Conservation (phyloP, 208 protist species). For the Novymonas esmeraldas region DNA sequence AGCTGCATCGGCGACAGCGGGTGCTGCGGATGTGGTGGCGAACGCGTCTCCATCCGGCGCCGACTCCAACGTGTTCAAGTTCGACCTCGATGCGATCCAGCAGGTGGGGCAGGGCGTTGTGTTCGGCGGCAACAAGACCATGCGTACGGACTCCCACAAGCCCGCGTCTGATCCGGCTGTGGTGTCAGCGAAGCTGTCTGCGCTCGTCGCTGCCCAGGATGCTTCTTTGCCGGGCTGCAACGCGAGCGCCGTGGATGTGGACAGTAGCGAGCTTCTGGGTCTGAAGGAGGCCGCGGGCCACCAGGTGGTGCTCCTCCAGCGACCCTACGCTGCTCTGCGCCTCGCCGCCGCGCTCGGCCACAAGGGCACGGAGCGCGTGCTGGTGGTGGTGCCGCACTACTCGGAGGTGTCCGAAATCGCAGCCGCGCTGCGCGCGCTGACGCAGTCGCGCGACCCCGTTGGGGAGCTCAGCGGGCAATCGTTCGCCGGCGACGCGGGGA, state of each 20-base stretch:
- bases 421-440: conserved; percentile 40
- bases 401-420: conserved; percentile 68
- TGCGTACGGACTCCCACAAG: conserved; percentile 64
- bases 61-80: conserved; percentile 84
- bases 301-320: conserved; percentile 55
- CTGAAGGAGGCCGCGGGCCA: conserved; percentile 35
- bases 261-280: conserved; percentile 10
- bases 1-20: conserved; percentile 7
- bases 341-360: conserved; percentile 46
- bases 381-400: conserved; percentile 85
- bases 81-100: conserved; percentile 83
- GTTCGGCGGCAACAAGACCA: conserved; percentile 72
- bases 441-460: conserved; percentile 23
- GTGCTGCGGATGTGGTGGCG: conserved; percentile 16
- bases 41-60: conserved; percentile 36
- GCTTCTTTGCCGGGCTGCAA: not conserved
- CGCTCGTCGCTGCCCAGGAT: conserved; percentile 42
- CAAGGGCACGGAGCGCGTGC: conserved; percentile 43
- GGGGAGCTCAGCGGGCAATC: conserved; percentile 72
- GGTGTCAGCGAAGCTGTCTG: conserved; percentile 47
- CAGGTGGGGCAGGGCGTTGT: conserved; percentile 83
- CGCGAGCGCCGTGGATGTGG: not conserved
- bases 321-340: conserved; percentile 46
- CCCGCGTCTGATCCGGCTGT: conserved; percentile 41
- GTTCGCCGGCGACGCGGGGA: conserved; percentile 45